phyloP scores from a whole-genome alignment of 768 basidiomycete genomes.

The Leccinum ochraceum region DNA sequence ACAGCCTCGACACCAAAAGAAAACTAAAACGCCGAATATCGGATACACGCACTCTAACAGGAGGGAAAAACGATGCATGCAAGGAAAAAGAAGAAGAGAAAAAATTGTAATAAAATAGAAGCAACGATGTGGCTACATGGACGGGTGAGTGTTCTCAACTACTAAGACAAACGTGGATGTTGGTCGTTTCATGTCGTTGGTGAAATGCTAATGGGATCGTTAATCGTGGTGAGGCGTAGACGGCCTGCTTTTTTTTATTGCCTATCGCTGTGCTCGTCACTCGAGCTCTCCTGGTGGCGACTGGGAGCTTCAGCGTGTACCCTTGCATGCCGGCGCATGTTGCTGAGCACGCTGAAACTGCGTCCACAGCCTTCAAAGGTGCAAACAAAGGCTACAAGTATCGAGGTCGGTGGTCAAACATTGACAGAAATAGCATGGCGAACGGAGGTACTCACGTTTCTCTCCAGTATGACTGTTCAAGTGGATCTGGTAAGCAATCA shows the following conservation, averaged over 20 bases:
- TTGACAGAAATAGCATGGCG: slow-evolving; percentile 7
- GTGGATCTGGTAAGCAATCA: slow-evolving; percentile 62
- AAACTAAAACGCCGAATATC: slow-evolving; percentile 5
- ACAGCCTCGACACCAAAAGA: slow-evolving; percentile 1
- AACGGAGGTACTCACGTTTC: slow-evolving; percentile 58
- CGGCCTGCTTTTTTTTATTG: slow-evolving; percentile 28
- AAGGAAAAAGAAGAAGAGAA: neutral
- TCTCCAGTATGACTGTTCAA: slow-evolving; percentile 84
- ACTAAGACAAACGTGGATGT: slow-evolving; percentile 4
- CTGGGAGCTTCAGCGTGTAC: slow-evolving; percentile 50
- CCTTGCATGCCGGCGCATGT: slow-evolving; percentile 85
- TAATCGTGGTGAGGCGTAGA: slow-evolving; percentile 9
- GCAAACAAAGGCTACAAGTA: slow-evolving; percentile 65
- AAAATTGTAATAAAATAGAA: neutral
- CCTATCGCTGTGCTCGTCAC: slow-evolving; percentile 48
- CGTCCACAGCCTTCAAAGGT: slow-evolving; percentile 75
- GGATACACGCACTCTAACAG: slow-evolving; percentile 20
- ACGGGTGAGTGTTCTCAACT: neutral
- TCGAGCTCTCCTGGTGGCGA: slow-evolving; percentile 41
- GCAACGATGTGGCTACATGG: slow-evolving; percentile 16
- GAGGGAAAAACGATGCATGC: slow-evolving; percentile 5
- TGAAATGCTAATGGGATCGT: slow-evolving; percentile 10
- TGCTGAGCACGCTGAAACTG: slow-evolving; percentile 83
- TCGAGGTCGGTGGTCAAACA: slow-evolving; percentile 11
- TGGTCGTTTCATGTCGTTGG: slow-evolving; percentile 8